Evolutionary conservation across 306 rosid species (phyloP), one percentile per base, ranked within the genome.

Genomic region (Castanea mollissima): DNA sequence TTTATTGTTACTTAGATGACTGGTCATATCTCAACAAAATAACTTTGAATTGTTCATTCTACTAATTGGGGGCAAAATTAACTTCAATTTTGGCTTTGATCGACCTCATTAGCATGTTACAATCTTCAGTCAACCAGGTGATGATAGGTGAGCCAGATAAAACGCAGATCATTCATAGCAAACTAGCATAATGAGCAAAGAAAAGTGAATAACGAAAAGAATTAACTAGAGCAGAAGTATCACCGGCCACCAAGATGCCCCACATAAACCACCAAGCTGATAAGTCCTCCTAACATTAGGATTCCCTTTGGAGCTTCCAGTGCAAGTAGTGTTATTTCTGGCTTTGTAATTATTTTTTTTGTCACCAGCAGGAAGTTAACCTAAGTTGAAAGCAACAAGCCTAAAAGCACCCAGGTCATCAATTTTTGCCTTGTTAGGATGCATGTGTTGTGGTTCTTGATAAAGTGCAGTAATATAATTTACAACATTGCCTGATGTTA

Each of bases 191-290:
- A 74, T 51, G 19, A 52, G 60, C 41, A 56, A 55, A n/a, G 34
- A 35, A 32, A 54, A 9, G 79, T 23, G 4, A 10, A 49, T 8
- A 49, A 71, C 3, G 25, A 67, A 10, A 12, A 34, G 46, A 67
- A 77, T 16, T 15, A 72, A 70, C 73, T 11, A 75, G 78, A 64
- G 74, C 38, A 78, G 81, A 80, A 80, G 62, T 21, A 78, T 91
- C 85, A 92, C 97, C 86, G 5, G 86, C 99, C 99, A 57, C 99
- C 99, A 10, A 92, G 93, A 84, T 94, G 97, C 57, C 99, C 97
- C 65, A 90, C 89, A 58, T 94, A 91, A 77, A 88, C 97, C 69
- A 87, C 95, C 32, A 91, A 60, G 87, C 99, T 92, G 86, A 94
- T 91, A 74, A 94, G 92, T 25, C 97, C 99, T 81, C 92, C 89